Evolutionary conservation across 805 yeast genomes (phyloP).

Genomic region (Jamesozyma spencerorum): DNA sequence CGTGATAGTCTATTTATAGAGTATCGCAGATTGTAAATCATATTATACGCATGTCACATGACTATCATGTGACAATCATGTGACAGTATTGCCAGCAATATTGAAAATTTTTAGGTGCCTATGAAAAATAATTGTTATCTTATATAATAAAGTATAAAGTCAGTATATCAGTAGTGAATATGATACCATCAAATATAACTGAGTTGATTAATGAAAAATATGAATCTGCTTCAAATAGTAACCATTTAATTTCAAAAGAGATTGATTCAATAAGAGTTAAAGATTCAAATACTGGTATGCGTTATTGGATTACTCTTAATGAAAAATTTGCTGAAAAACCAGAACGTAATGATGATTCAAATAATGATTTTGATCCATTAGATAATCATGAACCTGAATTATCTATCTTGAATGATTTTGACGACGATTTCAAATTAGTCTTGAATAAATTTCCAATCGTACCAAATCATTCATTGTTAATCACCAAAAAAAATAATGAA

Average conservation of each 20-base stretch:
- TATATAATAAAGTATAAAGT: too few species aligned
- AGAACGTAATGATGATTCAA: slow-evolving; percentile 29
- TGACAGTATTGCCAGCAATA: too few species aligned
- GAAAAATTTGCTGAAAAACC: slow-evolving; percentile 32
- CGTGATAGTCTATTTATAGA: too few species aligned
- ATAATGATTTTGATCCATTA: slow-evolving; percentile 55
- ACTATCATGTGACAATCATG: too few species aligned
- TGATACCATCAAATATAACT: too few species aligned
- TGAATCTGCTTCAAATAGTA: background rate
- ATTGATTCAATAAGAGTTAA: slow-evolving; percentile 29
- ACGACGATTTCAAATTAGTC: slow-evolving; percentile 48
- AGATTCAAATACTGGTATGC: slow-evolving; percentile 26
- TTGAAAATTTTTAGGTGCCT: too few species aligned
- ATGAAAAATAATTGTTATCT: too few species aligned
- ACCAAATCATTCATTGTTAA: slow-evolving; percentile 66
- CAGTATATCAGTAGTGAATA: too few species aligned
- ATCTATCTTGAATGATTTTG: slow-evolving; percentile 46
- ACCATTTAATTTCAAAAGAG: slow-evolving; percentile 44
- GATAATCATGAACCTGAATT: slow-evolving; percentile 70
- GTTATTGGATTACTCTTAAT: slow-evolving; percentile 27
- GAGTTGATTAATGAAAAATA: slow-evolving; percentile 32
- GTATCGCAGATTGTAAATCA: too few species aligned
- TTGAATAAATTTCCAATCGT: slow-evolving; percentile 83
- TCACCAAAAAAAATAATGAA: slow-evolving; percentile 48
- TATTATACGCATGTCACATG: too few species aligned